A percentile compares a stretch with the other conserved stretches of the same genome.
These are phyloP conservation scores for Boletus rex-veris DNA, from an alignment of 768 basidiomycete species.

Conservation along the genomic window DNA sequence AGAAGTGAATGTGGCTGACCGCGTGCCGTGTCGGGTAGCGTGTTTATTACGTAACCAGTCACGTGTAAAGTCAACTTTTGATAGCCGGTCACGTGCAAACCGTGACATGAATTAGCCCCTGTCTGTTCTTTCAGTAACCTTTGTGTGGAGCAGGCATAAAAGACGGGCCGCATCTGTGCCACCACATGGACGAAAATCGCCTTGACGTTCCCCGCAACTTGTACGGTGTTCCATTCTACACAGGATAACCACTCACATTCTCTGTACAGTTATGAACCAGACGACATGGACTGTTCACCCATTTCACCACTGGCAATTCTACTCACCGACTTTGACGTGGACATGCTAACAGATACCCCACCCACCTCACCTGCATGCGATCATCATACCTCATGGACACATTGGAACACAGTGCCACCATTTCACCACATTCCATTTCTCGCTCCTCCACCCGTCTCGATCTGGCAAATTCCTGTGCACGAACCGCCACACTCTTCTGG, in stretches of 20 bases:
- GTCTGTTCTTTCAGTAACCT: neutral
- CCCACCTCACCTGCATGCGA: neutral
- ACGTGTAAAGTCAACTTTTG: conserved; percentile 28
- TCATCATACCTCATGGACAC: neutral
- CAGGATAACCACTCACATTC: neutral
- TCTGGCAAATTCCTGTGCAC: conserved; percentile 1
- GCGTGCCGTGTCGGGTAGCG: conserved; percentile 19
- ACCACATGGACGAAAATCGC: too few species aligned
- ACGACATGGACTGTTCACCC: conserved; percentile 14
- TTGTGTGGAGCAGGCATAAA: neutral
- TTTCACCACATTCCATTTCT: neutral
- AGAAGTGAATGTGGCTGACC: conserved; percentile 11
- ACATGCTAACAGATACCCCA: conserved; percentile 1
- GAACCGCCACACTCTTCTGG: neutral
- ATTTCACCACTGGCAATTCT: neutral
- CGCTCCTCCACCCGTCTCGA: neutral
- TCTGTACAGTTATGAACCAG: neutral
- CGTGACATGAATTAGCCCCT: conserved; percentile 13
- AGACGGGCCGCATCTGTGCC: too few species aligned
- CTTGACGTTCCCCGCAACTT: neutral
- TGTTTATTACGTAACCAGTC: conserved; percentile 31
- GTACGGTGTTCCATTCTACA: neutral
- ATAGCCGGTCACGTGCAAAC: conserved; percentile 18
- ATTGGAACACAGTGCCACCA: conserved; percentile 1
- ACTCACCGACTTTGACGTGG: conserved; percentile 13